Evolutionary conservation across 2,329 filamentous ascomycete genomes (phyloP).

Genomic region (Scleromitrula shiraiana): DNA sequence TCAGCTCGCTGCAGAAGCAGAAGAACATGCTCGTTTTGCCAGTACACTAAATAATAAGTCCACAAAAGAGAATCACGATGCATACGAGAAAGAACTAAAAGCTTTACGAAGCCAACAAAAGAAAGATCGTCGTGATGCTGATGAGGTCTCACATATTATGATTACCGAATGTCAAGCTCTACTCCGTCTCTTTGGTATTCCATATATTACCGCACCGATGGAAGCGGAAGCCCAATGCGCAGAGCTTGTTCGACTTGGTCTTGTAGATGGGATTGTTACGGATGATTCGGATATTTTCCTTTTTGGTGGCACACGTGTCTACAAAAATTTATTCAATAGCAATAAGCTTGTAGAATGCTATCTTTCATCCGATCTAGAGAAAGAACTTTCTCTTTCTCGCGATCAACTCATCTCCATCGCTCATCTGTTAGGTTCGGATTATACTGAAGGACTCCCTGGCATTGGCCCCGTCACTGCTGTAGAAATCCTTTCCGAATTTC

Average conservation of each 20-base stretch:
- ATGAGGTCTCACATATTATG: conserved; percentile 96
- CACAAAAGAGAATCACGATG: conserved; percentile 58
- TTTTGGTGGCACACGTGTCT: conserved; percentile 91
- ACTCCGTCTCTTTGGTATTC: conserved; percentile 81
- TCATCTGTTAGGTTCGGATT: conserved; percentile 87
- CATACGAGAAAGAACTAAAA: conserved; percentile 82
- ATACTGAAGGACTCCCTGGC: conserved; percentile 84
- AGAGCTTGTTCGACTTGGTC: conserved; percentile 73
- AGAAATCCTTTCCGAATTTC: conserved; percentile 89
- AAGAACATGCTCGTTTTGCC: conserved; percentile 90
- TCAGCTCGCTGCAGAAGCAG: conserved; percentile 80
- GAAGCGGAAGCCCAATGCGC: conserved; percentile 98
- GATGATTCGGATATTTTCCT: conserved; percentile 96
- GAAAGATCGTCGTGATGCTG: conserved; percentile 89
- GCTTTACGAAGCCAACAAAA: conserved; percentile 89
- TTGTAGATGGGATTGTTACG: conserved; percentile 96
- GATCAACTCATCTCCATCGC: conserved; percentile 82
- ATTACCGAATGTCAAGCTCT: conserved; percentile 90
- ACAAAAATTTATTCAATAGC: conserved; percentile 99
- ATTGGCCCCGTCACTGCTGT: conserved; percentile 91
- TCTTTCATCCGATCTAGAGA: conserved; percentile 71
- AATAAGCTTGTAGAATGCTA: conserved; percentile 99
- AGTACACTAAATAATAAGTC: conserved; percentile 75
- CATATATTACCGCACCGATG: conserved; percentile 97
- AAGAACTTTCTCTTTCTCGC: conserved; percentile 81